Evolutionary conservation across 2,329 filamentous ascomycete species (phyloP).

Genomic region (Neurospora crassa): DNA sequence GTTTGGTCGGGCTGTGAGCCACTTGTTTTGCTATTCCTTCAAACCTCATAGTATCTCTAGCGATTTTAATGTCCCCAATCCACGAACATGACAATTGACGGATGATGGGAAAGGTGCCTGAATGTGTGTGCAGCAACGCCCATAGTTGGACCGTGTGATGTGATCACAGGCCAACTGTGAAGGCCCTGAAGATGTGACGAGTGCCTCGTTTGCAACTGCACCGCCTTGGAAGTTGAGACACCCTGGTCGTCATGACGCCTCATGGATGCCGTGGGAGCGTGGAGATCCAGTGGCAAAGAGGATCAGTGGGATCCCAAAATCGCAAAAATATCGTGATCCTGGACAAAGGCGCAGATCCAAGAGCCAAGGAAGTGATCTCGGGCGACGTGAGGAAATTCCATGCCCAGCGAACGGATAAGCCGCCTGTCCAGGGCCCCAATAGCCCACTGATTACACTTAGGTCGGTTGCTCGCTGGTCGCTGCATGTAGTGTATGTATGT

Average conservation of each 20-base stretch:
- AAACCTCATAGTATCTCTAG: not conserved
- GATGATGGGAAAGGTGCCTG: not conserved
- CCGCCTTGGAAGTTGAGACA: not conserved
- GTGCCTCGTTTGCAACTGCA: not conserved
- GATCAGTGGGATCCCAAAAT: not conserved
- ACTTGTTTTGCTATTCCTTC: not conserved
- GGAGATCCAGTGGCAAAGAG: not conserved
- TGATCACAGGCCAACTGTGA: not conserved
- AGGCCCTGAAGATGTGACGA: not conserved
- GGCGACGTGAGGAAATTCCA: not conserved
- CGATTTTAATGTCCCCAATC: not conserved
- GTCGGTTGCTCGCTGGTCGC: not conserved
- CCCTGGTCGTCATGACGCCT: constrained; percentile 1
- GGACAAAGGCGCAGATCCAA: not conserved
- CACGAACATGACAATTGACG: not conserved
- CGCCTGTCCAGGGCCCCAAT: not conserved
- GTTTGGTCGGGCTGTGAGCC: no score
- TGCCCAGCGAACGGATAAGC: not conserved
- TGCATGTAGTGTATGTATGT: not conserved
- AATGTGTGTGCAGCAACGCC: not conserved
- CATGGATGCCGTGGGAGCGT: not conserved
- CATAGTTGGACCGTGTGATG: not conserved
- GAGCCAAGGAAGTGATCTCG: not conserved
- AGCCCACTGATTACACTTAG: not conserved
- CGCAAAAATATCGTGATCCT: not conserved